phyloP scores from a whole-genome alignment of 2,329 filamentous ascomycete genomes.

The Chaetomium sp. region DNA sequence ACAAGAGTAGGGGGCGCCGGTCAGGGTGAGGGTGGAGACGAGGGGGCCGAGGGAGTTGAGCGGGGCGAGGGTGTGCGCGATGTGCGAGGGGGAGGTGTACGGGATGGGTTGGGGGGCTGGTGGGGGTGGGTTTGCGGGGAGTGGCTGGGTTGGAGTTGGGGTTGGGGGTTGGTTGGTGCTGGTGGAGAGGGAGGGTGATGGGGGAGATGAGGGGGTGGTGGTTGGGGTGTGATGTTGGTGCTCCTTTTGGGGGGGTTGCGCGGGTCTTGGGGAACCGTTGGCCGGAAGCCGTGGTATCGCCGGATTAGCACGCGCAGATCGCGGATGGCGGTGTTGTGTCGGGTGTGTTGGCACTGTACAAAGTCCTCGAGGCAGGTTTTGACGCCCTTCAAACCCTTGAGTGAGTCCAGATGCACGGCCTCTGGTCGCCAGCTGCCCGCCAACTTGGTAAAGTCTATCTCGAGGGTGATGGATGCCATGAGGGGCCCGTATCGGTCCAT shows the following conservation, averaged over 20 bases:
- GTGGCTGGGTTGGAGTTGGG: not conserved
- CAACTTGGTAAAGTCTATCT: conserved; percentile 45
- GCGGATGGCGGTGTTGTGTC: conserved; percentile 16
- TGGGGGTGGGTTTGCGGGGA: no score
- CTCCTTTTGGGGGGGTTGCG: not conserved
- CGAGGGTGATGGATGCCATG: conserved; percentile 44
- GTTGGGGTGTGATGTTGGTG: not conserved
- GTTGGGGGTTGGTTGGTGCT: no score
- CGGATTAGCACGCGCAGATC: conserved; percentile 28
- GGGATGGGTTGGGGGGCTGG: not conserved
- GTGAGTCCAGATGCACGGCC: conserved; percentile 18
- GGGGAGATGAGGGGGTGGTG: conserved; percentile 14
- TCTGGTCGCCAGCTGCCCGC: conserved; percentile 25
- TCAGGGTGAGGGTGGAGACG: conserved; percentile 26
- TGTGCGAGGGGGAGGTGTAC: conserved; percentile 23
- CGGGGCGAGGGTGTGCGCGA: conserved; percentile 27
- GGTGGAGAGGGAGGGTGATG: not conserved
- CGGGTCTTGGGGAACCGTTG: not conserved
- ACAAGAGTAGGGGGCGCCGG: conserved; percentile 25
- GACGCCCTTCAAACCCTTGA: conserved; percentile 13
- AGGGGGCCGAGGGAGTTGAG: conserved; percentile 26
- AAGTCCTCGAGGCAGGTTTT: conserved; percentile 23
- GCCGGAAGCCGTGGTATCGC: conserved; percentile 29
- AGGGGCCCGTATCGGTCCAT: conserved; percentile 42
- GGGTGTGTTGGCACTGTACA: conserved; percentile 22